Conservation (phyloP, 768 basidiomycete species). For the Amanita inopinata region DNA sequence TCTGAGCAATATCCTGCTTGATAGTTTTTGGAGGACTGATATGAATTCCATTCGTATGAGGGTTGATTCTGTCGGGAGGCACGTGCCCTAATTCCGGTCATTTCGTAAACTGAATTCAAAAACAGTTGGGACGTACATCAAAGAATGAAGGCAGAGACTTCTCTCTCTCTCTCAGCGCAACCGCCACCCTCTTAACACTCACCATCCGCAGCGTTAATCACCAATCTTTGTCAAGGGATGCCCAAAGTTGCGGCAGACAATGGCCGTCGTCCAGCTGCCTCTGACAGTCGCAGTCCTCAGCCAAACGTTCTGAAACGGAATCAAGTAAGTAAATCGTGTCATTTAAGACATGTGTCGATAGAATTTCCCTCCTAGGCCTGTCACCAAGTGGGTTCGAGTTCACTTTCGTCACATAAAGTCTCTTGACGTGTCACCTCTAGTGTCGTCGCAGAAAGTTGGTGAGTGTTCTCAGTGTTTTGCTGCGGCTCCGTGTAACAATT, state of each 20-base stretch:
- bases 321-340: constrained; percentile 26
- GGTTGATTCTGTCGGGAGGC: no score
- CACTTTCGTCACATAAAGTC: constrained; percentile 13
- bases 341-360: neutral
- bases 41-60: no score
- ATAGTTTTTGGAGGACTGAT: no score
- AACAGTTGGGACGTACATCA: no score
- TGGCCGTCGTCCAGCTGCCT: constrained; percentile 18
- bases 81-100: no score
- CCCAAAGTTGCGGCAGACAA: constrained; percentile 25
- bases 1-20: neutral
- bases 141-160: neutral
- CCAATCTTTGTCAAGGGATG: constrained; percentile 17
- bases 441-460: constrained; percentile 71
- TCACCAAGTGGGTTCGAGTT: constrained; percentile 33
- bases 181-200: neutral
- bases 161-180: neutral
- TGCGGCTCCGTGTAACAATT: constrained; percentile 7
- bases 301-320: constrained; percentile 45
- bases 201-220: neutral
- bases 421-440: constrained; percentile 27
- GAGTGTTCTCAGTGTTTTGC: constrained; percentile 17
- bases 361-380: constrained; percentile 30
- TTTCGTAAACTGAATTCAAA: no score
- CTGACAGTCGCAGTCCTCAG: constrained; percentile 22